Base-by-base conservation (phyloP, 495 filamentous ascomycete species). In the Neurospora sp. region DNA sequence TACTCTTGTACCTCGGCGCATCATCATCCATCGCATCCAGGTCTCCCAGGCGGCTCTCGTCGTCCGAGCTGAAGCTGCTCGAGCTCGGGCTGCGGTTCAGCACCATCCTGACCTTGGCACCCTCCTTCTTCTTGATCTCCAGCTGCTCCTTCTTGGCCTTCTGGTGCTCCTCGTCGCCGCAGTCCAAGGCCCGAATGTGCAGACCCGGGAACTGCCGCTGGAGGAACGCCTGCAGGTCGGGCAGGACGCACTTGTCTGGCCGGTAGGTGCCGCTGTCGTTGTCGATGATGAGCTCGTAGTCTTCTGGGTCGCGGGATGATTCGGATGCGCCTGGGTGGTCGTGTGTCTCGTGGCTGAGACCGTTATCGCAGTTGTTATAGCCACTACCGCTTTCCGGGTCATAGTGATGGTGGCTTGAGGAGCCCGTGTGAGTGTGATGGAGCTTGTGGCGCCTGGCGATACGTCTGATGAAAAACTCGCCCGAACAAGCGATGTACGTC, bases 261-360 rank as follows among this genome's bases (percentile, higher is more conserved):
- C 95, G 89, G 80, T 98, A 98, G 0, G 95, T 98, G 16, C 95
- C 95, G 77, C 89, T 92, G 81, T 97, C 95, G 74, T 98, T 98
- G 83, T 98, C 95, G 76, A 98, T 97, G 71, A 96, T 86, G 5
- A 98, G 88, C 78, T 96, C 91, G 77, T 97, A 98, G 77, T 91
- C 85, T 1, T 83, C 76, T 0, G 93, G 92, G 72, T 93, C 86
- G 7, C 76, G 77, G 2, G 85, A 82, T 0, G 85, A 83, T 70
- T 27, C 81, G 69, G 8, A 76, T 74, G 38, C 76, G 75, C 16
- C 76, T 76, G 10, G 74, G 39, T 23, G 77, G 42, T 77, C 79
- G 20, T 46, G 80, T 11, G 72, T 73, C 71, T 82, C 74, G 44
- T 69, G 12, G 11, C 77, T 72, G 37, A 81, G 71, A 5, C 69